phyloP scores from a whole-genome alignment of 2,329 filamentous ascomycete genomes.

The Alternaria novae-zelandiae region DNA sequence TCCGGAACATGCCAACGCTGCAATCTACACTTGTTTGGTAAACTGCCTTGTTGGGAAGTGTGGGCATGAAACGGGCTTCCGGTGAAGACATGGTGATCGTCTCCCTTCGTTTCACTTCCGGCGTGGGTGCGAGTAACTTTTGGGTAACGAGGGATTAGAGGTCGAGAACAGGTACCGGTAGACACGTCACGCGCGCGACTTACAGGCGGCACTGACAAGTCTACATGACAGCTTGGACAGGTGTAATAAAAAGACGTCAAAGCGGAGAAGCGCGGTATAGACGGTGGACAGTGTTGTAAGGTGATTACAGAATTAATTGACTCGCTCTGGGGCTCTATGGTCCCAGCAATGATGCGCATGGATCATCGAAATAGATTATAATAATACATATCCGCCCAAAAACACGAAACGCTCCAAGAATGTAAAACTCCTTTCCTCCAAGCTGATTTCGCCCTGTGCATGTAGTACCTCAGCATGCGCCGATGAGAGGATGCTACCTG shows the following conservation, averaged over 20 bases:
- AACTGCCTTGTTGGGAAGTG: conserved; percentile 15
- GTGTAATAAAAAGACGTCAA: background rate
- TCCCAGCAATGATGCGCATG: background rate
- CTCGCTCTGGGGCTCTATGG: background rate
- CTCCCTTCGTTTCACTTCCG: background rate
- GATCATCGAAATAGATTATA: background rate
- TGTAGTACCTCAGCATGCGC: background rate
- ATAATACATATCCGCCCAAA: background rate
- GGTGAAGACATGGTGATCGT: background rate
- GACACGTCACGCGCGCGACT: background rate
- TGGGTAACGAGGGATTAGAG: background rate
- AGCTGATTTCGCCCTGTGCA: background rate
- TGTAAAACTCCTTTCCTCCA: background rate
- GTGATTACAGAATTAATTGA: background rate
- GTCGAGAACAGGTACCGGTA: background rate
- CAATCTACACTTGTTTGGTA: conserved; percentile 4
- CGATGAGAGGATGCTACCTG: background rate
- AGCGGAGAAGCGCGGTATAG: background rate
- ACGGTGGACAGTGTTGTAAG: background rate
- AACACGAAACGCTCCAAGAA: background rate
- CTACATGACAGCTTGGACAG: background rate
- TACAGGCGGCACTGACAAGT: background rate
- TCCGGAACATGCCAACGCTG: conserved; percentile 17
- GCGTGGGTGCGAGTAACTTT: background rate
- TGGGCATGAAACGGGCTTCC: background rate